A percentile compares a stretch with the other conserved stretches of the same genome.
Evolutionary conservation across 139 green algal genomes (phyloP).

Genomic region (Micromonas commoda): DNA sequence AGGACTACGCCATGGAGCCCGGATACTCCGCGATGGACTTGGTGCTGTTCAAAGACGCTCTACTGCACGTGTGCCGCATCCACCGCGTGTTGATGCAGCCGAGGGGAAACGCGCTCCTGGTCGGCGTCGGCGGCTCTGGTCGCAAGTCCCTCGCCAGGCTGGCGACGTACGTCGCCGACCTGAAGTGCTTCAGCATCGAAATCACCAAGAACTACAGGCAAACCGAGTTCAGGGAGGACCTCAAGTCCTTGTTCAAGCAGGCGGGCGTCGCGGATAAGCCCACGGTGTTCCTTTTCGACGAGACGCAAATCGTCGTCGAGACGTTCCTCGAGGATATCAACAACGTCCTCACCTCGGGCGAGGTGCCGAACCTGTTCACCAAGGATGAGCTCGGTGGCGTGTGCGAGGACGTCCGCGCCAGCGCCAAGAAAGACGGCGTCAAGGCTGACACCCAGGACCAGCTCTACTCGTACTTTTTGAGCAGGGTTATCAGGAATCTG

Average conservation of each 20-base stretch:
- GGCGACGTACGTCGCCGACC: constrained; percentile 66
- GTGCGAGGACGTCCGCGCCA: constrained; percentile 60
- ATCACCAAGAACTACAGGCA: constrained; percentile 61
- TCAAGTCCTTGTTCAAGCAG: constrained; percentile 62
- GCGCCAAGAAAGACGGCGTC: constrained; percentile 51
- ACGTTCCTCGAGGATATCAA: constrained; percentile 77
- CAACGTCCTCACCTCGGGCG: constrained; percentile 69
- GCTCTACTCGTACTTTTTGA: constrained; percentile 67
- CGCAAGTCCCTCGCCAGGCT: constrained; percentile 69
- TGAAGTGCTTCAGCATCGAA: constrained; percentile 73
- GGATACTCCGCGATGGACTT: constrained; percentile 66
- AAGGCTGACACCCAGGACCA: constrained; percentile 52
- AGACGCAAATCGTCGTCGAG: constrained; percentile 72
- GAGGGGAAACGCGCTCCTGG: constrained; percentile 72
- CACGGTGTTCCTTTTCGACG: constrained; percentile 72
- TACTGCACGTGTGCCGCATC: constrained; percentile 70
- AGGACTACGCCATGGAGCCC: constrained; percentile 72
- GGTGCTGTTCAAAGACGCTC: constrained; percentile 75
- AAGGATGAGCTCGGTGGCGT: constrained; percentile 69
- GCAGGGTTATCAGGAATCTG: constrained; percentile 67
- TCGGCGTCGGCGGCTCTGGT: constrained; percentile 76
- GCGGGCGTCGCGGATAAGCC: constrained; percentile 58
- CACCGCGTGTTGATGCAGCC: constrained; percentile 73
- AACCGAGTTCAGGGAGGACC: constrained; percentile 64
- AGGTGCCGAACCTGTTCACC: constrained; percentile 66